Percentiles rank a stretch among this genome's conserved stretches.
Conservation (phyloP, 306 rosid genomes). For the Psophocarpus tetragonolobus region DNA sequence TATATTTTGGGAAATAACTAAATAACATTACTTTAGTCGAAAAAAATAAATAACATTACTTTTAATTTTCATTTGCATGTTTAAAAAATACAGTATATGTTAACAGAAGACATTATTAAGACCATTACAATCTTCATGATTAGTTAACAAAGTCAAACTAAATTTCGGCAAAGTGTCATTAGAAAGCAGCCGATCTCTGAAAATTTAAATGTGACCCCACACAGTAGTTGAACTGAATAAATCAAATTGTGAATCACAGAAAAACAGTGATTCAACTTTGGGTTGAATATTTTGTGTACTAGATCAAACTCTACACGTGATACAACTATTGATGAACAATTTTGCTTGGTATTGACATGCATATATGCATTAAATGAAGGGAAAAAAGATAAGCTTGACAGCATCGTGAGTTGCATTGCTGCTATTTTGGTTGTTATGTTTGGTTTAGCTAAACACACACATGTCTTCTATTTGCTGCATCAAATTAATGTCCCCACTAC, state of each 20-base stretch:
- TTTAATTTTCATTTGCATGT: neutral
- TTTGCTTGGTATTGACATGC: neutral
- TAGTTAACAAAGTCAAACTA: neutral
- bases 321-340: conserved; percentile 7
- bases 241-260: neutral
- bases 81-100: neutral
- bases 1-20: neutral
- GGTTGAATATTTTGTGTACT: neutral
- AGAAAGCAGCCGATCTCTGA: too few relatives aligned
- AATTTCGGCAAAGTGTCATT: neutral
- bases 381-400: neutral
- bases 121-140: neutral
- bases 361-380: neutral
- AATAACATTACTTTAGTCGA: neutral
- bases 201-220: neutral
- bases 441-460: neutral
- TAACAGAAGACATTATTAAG: neutral
- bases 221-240: conserved; percentile 16
- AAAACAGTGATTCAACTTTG: neutral
- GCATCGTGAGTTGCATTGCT: neutral
- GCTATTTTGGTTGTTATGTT: neutral
- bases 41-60: neutral
- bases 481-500: neutral
- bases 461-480: neutral
- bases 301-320: neutral